Base-by-base conservation (phyloP, 108 stramenopile genomes). In the Poteriospumella lacustris region DNA sequence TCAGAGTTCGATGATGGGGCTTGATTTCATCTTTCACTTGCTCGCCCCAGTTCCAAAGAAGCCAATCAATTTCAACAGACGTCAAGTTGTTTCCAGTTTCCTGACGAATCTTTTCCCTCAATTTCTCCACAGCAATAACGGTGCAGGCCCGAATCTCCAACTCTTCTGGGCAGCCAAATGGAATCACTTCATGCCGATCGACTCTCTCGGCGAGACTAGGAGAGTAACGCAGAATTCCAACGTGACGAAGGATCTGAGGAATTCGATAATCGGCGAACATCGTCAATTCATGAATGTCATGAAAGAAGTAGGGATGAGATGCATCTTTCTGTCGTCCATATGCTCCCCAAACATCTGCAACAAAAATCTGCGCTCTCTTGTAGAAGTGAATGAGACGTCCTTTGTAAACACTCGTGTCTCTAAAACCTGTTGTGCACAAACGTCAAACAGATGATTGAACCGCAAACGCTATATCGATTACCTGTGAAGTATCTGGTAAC, bases 211-310 rank as follows among this genome's bases (percentile, higher is more conserved):
- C 83, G 42, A 95, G 77, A 0, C 44, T 43, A 5, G 84, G 79
- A n/a, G 67, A 64, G 76, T 95, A 95, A 58, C 85, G 58, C 68
- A 95, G 44, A n/a, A 89, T 88, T 42, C 79, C 82, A 36, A 79
- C 76, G 78, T 91, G 85, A 0, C 92, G 90, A 26, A 95, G 81
- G 24, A 95, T 76, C 78, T 95, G 94, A 39, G 94, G 94, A 0
- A 95, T 89, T 33, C 94, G 89, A 79, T 95, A 95, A 77, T 95
- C 94, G 38, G 94, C 92, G 84, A 95, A 95, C 59, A 91, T 93
- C 0, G 94, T 93, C 42, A 95, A 42, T 36, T 82, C 78, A 19
- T 67, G 83, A 43, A 85, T 72, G 68, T 87, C 87, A 31, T 52
- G 43, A 82, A 89, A 89, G 58, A 76, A 24, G 44, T 79, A 87